Evolutionary conservation across 2,329 filamentous ascomycete species (phyloP), one percentile per base, ranked within the genome.

Genomic region (Fusarium mexicanum): DNA sequence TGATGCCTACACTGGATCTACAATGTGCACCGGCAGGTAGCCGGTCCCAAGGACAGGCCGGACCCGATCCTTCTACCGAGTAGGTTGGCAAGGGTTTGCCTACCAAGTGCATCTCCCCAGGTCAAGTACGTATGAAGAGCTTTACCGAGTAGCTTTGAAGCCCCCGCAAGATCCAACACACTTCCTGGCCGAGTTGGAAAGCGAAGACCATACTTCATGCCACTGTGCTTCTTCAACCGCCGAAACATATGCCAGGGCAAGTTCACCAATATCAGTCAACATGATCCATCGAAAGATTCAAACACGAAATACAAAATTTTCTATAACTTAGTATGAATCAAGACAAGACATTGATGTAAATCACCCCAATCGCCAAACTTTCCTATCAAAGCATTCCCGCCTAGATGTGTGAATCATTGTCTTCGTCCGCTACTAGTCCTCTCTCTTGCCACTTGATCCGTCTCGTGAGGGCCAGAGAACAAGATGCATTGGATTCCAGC

Each of bases 361-460:
- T 84, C 85, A 86, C 85, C 84, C 85, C 85, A 83, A 83, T 86
- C 85, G 85, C 85, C 85, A 84, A 85, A 85, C 80, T 81, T 83
- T 85, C 85, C 84, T 85, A 86, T 86, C 82, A 79, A 85, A 84
- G 79, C 77, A 81, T 80, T 80, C 79, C 80, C 79, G 78, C 78
- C 79, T 80, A 80, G 77, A 81, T 82, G 78, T 80, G 80, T 81
- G 76, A 80, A 81, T 77, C 80, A 75, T 77, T 80, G 76, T 80
- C 78, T 72, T 73, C 72, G 77, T 78, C 75, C 63, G 62, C 57
- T 69, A 64, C 41, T n/a, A 40, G 51, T 68, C 59, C 61, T 66
- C 64, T 62, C 60, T 58, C 61, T 57, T 51, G 24, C 53, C 48
- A 51, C 62, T 40, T 64, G 69, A 57, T 66, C 55, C 53, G 59